phyloP scores from a whole-genome alignment of 2,329 filamentous ascomycete species.

The Colletotrichum sansevieriae region DNA sequence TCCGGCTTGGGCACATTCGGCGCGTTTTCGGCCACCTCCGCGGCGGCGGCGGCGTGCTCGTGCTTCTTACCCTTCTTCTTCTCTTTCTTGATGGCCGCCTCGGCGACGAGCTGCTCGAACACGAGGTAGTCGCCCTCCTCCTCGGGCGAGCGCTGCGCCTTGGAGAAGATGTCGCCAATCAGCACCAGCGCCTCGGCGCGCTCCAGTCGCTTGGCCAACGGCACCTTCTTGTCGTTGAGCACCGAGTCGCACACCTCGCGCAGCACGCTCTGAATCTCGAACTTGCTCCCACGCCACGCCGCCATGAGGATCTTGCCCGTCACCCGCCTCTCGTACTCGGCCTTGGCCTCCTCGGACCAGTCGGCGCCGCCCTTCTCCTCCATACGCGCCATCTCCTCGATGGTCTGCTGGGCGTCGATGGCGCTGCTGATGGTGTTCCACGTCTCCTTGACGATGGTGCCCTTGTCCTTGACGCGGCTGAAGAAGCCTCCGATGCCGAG shows the following conservation, averaged over 20 bases:
- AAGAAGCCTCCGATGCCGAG: conserved; percentile 97
- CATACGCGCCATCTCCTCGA: conserved; percentile 98
- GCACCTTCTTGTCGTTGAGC: conserved; percentile 82
- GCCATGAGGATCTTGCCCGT: conserved; percentile 98
- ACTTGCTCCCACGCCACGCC: conserved; percentile 96
- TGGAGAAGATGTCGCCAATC: conserved; percentile 88
- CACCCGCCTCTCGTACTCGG: conserved; percentile 93
- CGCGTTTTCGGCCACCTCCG: conserved; percentile 46
- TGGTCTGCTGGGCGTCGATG: conserved; percentile 96
- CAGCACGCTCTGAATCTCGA: conserved; percentile 96
- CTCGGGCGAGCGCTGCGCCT: conserved; percentile 89
- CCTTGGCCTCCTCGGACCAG: conserved; percentile 98
- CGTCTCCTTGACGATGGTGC: conserved; percentile 95
- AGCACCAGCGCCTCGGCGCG: conserved; percentile 90
- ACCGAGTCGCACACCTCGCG: conserved; percentile 94
- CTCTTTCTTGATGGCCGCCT: conserved; percentile 95
- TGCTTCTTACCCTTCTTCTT: conserved; percentile 79
- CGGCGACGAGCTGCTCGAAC: conserved; percentile 97
- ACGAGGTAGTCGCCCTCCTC: conserved; percentile 99
- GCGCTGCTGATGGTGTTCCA: conserved; percentile 98
- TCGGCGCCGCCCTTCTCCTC: conserved; percentile 96
- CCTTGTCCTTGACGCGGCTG: conserved; percentile 94
- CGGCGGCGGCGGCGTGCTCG: conserved; percentile 62
- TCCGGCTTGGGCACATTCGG: conserved; percentile 45
- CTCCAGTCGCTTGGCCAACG: conserved; percentile 87